Conservation (phyloP, 805 yeast species). For the Suhomyces sp. region DNA sequence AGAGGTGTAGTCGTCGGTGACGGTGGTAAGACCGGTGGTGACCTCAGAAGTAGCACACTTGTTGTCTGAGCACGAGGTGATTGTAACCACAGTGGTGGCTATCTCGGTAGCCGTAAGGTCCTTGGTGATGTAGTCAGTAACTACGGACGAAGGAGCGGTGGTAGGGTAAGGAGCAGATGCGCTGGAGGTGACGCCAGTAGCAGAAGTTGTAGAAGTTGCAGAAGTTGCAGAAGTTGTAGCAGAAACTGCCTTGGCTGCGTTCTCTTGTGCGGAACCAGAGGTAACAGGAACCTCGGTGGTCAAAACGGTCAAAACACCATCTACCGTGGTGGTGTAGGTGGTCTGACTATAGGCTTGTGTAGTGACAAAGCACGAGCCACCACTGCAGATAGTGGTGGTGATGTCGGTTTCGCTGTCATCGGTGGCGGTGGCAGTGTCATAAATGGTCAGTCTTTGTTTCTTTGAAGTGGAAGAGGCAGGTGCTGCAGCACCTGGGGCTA, state of each 20-base stretch:
- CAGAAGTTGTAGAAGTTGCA: neutral
- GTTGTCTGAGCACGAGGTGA: slow-evolving; percentile 29
- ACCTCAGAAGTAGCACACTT: slow-evolving; percentile 19
- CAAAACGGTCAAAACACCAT: slow-evolving; percentile 39
- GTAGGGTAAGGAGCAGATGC: neutral
- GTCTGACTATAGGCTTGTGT: slow-evolving; percentile 30
- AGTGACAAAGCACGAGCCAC: slow-evolving; percentile 30
- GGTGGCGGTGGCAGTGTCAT: slow-evolving; percentile 23
- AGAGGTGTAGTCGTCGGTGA: slow-evolving; percentile 14
- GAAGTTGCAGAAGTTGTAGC: slow-evolving; percentile 3
- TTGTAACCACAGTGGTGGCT: slow-evolving; percentile 21
- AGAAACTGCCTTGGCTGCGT: neutral
- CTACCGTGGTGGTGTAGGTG: slow-evolving; percentile 35
- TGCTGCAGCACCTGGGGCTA: neutral
- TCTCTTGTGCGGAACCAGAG: neutral
- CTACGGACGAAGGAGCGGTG: neutral
- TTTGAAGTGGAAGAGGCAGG: slow-evolving; percentile 1
- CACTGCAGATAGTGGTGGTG: slow-evolving; percentile 32
- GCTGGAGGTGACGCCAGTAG: slow-evolving; percentile 1
- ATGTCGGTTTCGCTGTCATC: slow-evolving; percentile 14
- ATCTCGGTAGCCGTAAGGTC: slow-evolving; percentile 9
- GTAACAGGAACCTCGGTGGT: slow-evolving; percentile 29
- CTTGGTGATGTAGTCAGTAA: slow-evolving; percentile 5
- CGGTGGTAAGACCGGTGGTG: slow-evolving; percentile 6
- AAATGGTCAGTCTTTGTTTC: slow-evolving; percentile 14